Evolutionary conservation across 2,329 filamentous ascomycete genomes (phyloP).

Genomic region (Chaetomiaceae sp.): DNA sequence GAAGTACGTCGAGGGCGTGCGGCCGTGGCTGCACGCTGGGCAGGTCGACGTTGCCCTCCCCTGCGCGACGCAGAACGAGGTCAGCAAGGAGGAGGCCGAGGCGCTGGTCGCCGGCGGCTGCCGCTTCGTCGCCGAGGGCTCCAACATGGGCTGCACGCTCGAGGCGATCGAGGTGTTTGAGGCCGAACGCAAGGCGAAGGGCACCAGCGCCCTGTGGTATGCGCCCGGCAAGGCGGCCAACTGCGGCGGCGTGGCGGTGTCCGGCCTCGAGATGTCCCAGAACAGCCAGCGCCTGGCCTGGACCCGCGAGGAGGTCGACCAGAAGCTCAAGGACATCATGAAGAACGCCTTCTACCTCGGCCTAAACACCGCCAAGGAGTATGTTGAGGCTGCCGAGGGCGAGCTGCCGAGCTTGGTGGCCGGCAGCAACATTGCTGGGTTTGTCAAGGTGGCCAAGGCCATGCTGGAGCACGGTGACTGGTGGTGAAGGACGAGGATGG

Average conservation of each 20-base stretch:
- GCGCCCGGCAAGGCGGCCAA: conserved; percentile 96
- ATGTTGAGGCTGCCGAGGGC: conserved; percentile 69
- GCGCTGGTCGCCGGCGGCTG: conserved; percentile 69
- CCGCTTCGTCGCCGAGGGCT: conserved; percentile 89
- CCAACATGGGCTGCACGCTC: conserved; percentile 98
- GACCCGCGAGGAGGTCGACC: conserved; percentile 85
- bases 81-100: conserved; percentile 83
- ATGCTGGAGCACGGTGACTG: conserved; percentile 98
- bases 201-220: conserved; percentile 76
- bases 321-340: conserved; percentile 90
- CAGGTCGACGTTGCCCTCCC: conserved; percentile 88
- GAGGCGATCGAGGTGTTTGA: conserved; percentile 93
- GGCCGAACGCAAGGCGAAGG: conserved; percentile 64
- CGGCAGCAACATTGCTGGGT: conserved; percentile 95
- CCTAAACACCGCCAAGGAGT: conserved; percentile 82
- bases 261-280: conserved; percentile 98
- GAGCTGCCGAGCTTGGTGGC: conserved; percentile 86
- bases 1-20: conserved; percentile 79
- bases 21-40: conserved; percentile 87
- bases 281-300: conserved; percentile 84
- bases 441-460: conserved; percentile 89
- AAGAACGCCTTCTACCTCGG: conserved; percentile 87
- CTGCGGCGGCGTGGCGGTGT: conserved; percentile 94
- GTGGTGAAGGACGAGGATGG: conserved; percentile 54
- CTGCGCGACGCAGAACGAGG: conserved; percentile 95